Conservation (phyloP, 2,329 filamentous ascomycete species). For the Sporothrix curviconia region DNA sequence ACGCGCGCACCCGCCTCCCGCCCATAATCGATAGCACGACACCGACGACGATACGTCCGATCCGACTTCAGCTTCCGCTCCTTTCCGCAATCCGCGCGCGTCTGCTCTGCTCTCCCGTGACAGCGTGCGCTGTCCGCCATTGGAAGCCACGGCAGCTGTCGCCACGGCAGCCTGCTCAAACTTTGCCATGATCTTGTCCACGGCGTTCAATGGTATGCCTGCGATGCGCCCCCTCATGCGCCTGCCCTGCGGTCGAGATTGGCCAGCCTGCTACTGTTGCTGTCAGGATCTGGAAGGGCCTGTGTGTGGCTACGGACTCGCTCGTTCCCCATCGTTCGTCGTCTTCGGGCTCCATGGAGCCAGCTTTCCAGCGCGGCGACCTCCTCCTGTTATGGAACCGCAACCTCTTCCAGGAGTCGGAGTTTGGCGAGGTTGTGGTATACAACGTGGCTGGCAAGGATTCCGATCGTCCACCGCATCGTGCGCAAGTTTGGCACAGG, state of each 20-base stretch:
- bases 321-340: conserved; percentile 73
- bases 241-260: no score
- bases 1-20: no score
- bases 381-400: conserved; percentile 73
- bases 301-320: conserved; percentile 70
- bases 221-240: background rate
- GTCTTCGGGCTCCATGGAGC: conserved; percentile 80
- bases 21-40: background rate
- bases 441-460: conserved; percentile 87
- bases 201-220: conserved; percentile 74
- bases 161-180: conserved; percentile 79
- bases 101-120: background rate
- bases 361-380: conserved; percentile 73
- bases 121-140: conserved; percentile 63
- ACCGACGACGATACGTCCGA: background rate
- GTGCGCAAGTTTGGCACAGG: conserved; percentile 65
- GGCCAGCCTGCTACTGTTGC: background rate
- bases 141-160: conserved; percentile 68
- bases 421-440: conserved; percentile 48
- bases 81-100: background rate
- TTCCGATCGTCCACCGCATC: conserved; percentile 92
- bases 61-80: background rate
- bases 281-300: conserved; percentile 71
- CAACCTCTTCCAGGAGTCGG: conserved; percentile 49
- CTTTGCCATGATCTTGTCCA: conserved; percentile 83